Conservation (phyloP, 108 stramenopile genomes). For the Cylindrotheca fusiformis region DNA sequence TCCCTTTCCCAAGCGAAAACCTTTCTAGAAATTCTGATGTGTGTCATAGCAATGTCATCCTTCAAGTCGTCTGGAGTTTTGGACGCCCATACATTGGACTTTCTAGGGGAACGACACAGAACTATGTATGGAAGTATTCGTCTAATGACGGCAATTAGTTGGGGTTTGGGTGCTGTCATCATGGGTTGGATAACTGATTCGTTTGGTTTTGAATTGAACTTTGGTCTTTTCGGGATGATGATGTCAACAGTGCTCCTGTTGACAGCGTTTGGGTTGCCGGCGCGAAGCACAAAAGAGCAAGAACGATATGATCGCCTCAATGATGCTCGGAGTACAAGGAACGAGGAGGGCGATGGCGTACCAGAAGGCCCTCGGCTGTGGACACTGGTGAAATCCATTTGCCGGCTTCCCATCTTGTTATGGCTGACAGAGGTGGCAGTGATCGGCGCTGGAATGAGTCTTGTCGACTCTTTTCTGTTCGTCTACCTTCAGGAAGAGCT, state of each 20-base stretch:
- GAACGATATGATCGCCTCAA: background rate
- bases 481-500: slow-evolving; percentile 36
- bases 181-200: slow-evolving; percentile 4
- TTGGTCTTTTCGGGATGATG: slow-evolving; percentile 1
- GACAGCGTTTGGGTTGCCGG: background rate
- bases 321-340: background rate
- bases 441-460: too few species aligned
- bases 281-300: background rate
- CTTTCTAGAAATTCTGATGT: background rate
- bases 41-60: background rate
- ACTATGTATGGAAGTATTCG: slow-evolving; percentile 3
- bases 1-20: too few species aligned
- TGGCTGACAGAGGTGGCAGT: too few species aligned
- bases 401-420: too few species aligned
- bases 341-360: slow-evolving; percentile 20
- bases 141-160: slow-evolving; percentile 1
- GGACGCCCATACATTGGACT: slow-evolving; percentile 6
- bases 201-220: slow-evolving; percentile 1
- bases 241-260: background rate
- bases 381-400: too few species aligned
- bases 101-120: background rate
- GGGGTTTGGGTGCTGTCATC: slow-evolving; percentile 4
- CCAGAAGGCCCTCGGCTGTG: too few species aligned
- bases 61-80: slow-evolving; percentile 1
- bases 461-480: too few species aligned